Evolutionary conservation across 2,329 filamentous ascomycete species (phyloP).

Genomic region (Fusarium cicatricum): DNA sequence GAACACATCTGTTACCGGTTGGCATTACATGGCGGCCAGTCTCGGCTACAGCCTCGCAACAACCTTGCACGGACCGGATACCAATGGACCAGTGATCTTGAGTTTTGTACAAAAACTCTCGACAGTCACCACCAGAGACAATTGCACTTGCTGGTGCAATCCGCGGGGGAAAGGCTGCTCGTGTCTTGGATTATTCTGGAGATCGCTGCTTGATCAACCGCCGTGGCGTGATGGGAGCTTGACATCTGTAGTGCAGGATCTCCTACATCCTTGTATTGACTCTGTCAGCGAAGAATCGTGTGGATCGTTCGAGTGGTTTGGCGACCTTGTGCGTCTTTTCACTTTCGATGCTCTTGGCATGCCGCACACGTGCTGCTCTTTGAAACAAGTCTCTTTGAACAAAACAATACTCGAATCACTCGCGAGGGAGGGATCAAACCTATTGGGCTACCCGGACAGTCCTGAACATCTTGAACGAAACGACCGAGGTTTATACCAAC

Average conservation of each 20-base stretch:
- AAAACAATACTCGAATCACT: too few species aligned
- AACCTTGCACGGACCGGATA: too few species aligned
- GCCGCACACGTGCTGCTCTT: slow-evolving; percentile 1
- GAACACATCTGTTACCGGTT: not conserved
- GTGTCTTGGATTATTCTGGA: not conserved
- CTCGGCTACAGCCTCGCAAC: too few species aligned
- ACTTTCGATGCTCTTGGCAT: slow-evolving; percentile 3
- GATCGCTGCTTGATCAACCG: not conserved
- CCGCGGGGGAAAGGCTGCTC: not conserved
- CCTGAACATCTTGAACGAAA: too few species aligned
- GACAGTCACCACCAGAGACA: not conserved
- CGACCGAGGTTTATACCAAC: too few species aligned
- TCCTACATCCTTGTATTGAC: not conserved
- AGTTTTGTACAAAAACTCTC: not conserved
- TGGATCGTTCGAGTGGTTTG: too few species aligned
- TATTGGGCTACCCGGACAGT: not conserved
- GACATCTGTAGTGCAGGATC: too few species aligned
- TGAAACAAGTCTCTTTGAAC: not conserved
- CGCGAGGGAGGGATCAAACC: not conserved
- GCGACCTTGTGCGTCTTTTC: not conserved
- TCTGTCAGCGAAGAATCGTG: too few species aligned
- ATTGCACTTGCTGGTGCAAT: slow-evolving; percentile 1
- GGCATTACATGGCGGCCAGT: slow-evolving; percentile 1
- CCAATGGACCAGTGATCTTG: not conserved
- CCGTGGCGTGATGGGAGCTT: too few species aligned